phyloP scores from a whole-genome alignment of 371 early-diverging fungal species.

The Mycotypha africana region DNA sequence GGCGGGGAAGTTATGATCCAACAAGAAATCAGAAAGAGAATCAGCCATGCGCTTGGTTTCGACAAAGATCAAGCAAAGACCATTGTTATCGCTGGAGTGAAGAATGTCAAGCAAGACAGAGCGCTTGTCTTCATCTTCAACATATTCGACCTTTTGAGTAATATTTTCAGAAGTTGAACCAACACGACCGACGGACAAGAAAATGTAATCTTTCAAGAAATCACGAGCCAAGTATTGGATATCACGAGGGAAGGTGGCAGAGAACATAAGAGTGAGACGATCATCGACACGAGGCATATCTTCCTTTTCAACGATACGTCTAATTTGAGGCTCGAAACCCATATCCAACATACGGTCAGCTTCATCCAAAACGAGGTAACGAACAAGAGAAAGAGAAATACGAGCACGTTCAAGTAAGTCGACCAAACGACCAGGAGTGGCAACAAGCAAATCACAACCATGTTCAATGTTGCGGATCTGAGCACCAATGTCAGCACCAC shows the following conservation, averaged over 20 bases:
- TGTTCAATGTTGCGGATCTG: constrained; percentile 85
- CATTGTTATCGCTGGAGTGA: constrained; percentile 55
- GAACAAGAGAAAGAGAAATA: constrained; percentile 68
- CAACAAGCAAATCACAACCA: constrained; percentile 95
- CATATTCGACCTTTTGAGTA: constrained; percentile 82
- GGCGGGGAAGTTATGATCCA: constrained; percentile 77
- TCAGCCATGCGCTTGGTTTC: constrained; percentile 99
- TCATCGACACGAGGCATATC: constrained; percentile 79
- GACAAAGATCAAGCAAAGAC: constrained; percentile 95
- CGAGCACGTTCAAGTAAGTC: constrained; percentile 91
- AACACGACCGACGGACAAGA: constrained; percentile 90
- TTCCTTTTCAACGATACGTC: constrained; percentile 91
- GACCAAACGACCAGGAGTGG: constrained; percentile 95
- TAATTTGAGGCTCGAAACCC: constrained; percentile 98
- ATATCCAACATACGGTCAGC: constrained; percentile 99
- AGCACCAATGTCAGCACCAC: constrained; percentile 89
- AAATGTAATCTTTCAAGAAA: constrained; percentile 91
- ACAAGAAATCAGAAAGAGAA: constrained; percentile 76
- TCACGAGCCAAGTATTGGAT: constrained; percentile 93
- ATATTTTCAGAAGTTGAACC: constrained; percentile 96
- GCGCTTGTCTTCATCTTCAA: constrained; percentile 85
- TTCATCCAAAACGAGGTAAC: constrained; percentile 95
- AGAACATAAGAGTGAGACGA: constrained; percentile 95
- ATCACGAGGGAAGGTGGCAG: constrained; percentile 94
- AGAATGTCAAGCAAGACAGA: constrained; percentile 85